Evolutionary conservation across 2,329 filamentous ascomycete species (phyloP), one percentile per base, ranked within the genome.

Genomic region (Didymellaceae sp.): DNA sequence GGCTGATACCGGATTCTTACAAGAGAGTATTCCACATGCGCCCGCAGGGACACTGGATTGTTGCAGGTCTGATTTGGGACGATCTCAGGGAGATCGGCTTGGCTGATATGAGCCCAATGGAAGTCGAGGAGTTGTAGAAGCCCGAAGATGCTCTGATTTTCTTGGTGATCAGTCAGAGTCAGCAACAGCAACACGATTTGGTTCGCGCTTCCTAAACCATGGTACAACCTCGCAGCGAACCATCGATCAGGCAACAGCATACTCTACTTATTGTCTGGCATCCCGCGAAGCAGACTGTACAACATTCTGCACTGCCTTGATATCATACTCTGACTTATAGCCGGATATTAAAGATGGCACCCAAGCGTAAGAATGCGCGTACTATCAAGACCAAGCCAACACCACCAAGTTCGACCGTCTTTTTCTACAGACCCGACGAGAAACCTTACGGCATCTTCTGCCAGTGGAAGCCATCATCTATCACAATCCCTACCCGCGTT

Each of bases 401-500:
- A 33, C 28, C 6, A 32, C 39, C 6, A 5, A 18, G 13, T 42
- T n/a, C n/a, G 11, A 47, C 38, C n/a, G 38, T 58, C 3, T 58
- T 54, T 48, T 62, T 65, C 54, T 65, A 65, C 46, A 25, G 55
- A 20, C 59, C 59, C 1, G 71, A 74, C 3, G 73, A 80, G 40
- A 58, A 67, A 0, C 59, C 68, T 7, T 70, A 40, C 17, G 80
- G 79, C 26, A 79, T 75, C 63, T 75, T 84, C 44, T 82, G 77
- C 1, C 81, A 85, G 64, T 84, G 81, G 81, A 79, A 80, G 56
- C 58, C 67, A 22, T 76, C 71, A 3, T 16, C 71, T 74, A 83
- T 83, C 59, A 70, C 48, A 28, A 74, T 76, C 43, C 72, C 74
- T 5, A 47, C 34, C 6, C 4, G 24, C 24, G 11, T 25, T 25